Base-by-base conservation (phyloP, 1,284 basidiomycete genomes). In the Apiotrichum akiyoshidainum region DNA sequence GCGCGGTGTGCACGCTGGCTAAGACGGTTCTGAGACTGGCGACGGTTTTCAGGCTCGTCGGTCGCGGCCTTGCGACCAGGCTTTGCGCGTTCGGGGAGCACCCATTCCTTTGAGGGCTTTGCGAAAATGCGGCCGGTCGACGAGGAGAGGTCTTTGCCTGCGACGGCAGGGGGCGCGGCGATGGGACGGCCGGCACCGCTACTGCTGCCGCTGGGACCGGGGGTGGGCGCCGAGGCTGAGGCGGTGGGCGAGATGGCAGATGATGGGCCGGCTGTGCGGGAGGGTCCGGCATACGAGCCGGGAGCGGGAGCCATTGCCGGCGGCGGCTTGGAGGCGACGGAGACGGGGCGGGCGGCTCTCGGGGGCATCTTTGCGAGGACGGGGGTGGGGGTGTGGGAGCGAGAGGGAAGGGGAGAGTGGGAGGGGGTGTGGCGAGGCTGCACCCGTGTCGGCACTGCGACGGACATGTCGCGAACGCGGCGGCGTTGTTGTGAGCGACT, bases 1-100 rank as follows among this genome's bases (percentile, higher is more conserved):
- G 93, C 92, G 41, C 92, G 84, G 76, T 94, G 93, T 5, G 92
- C 91, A 46, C 92, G 86, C 73, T 95, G 92, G 6, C 90, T 90
- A 42, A 89, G 89, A 63, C 92, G 69, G 65, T 79, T 94, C 63
- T 74, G 66, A 11, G 58, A 72, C 67, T 74, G 71, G 0, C 74
- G 68, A 60, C 71, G 69, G 52, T 68, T 71, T 44, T 76, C 74
- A n/a, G 73, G 74, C 56, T 79, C 62, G 63, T 89, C 88, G 65
- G 85, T 88, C 81, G 89, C 90, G 44, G 89, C 90, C 79, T 93
- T 92, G 54, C 91, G 81, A 35, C 91, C 91, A 34, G 91, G 91
- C 75, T 92, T 93, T 19, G 90, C 89, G 67, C 90, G 89, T 35
- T 92, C 87, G 47, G 88, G 88, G 64, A 93, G 87, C 53, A 92